Evolutionary conservation across 345 rosid genomes (phyloP), one percentile per base, ranked within the genome.

Genomic region (Raphanus sativus): DNA sequence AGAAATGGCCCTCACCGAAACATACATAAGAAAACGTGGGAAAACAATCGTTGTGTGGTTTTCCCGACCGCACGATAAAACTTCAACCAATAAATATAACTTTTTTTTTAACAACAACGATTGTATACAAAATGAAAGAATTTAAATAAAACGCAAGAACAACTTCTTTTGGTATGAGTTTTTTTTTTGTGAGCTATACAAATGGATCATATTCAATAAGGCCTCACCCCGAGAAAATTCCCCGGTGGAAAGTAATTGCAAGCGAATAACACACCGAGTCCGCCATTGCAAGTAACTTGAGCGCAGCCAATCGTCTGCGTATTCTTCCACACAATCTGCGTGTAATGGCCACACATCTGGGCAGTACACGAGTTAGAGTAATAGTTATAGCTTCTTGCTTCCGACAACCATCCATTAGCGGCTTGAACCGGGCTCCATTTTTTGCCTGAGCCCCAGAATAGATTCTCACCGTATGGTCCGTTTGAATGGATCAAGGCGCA

Each of bases 191-290:
- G 0, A 54, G 30, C 65, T 72, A 67, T 73, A 73, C 65, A 73
- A 67, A 73, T 58, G 32, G 15, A 77, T 58, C 59, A 71, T 17
- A 65, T 62, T 91, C 82, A 93, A 40, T 91, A 91, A 25, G 98
- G 98, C 81, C 77, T 87, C 62, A 79, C 83, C 30, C 98, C 98
- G 59, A 88, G 75, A 59, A 59, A 91, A 74, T 91, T 93, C 68
- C 98, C 98, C 10, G 98, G 98, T 63, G 98, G 98, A 83, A 91
- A 90, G 68, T 93, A 93, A 76, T 86, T 91, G 76, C 98, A 93
- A 72, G 84, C 75, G 78, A 93, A 88, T 83, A 89, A 86, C 12
- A 89, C 89, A 4, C 97, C 97, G 17, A 48, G 45, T 0, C 86
- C 86, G 2, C 75, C 73, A 34, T 16, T 56, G 21, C 97, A 93